Base-by-base conservation (phyloP, 805 yeast species). In the Wickerhamiella vanderwaltii region DNA sequence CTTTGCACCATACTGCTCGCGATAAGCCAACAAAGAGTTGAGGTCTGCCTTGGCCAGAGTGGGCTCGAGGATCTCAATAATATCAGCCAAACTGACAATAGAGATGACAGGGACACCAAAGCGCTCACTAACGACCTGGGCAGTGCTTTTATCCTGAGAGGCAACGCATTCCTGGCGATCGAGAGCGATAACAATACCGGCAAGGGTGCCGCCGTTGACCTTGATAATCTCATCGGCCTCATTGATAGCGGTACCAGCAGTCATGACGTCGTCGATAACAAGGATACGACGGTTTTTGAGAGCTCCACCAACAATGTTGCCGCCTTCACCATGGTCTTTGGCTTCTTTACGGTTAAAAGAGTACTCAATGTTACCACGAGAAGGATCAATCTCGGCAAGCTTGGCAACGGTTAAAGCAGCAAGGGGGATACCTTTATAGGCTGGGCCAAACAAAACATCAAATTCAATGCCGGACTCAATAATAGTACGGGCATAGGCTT, bases 301-400 rank as follows among this genome's bases (percentile, higher is more conserved):
- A 5, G 74, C 62, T 35, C 81, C 75, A 28, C 98, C 98, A 31
- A 91, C 97, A 52, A 88, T 82, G 44, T 73, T 73, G 11, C 98
- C 98, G 51, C 97, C 98, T 66, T 88, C 98, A 43, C 98, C 98
- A 58, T 88, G 98, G 58, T 87, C 95, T 65, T 88, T 88, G 68
- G 81, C 54, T 44, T 54, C 61, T 65, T 88, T 91, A 62, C 98
- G 77, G 70, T 88, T 88, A 70, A 85, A 88, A n/a, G 96, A 77
- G 60, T 87, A 91, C 35, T 84, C 85, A 37, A 84, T 66, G 46
- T 75, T 60, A 39, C 73, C 75, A 56, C 79, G 77, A 43, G 72
- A 74, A 4, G 63, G 62, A 45, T 84, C 91, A 51, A 86, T 68
- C 64, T 91, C 97, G 28, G 88, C 91, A 46, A 91, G 69, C 62